Evolutionary conservation across 192 early-diverging fungal species (phyloP).

Genomic region (Entomortierella lignicola): DNA sequence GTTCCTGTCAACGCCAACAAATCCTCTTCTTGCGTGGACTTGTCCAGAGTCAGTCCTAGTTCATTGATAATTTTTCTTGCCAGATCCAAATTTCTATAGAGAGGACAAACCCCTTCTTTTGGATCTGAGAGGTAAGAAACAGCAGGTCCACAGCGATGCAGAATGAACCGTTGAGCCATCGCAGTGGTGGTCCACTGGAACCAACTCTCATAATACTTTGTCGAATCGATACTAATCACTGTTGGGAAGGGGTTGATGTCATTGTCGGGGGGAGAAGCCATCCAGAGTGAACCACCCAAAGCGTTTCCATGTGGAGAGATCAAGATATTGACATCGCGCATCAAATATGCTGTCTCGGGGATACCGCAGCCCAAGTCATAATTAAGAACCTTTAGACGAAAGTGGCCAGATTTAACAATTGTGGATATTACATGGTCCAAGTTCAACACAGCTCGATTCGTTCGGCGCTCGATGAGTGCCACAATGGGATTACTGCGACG

Average conservation of each 20-base stretch:
- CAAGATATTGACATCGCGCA: slow-evolving; percentile 35
- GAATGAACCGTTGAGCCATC: slow-evolving; percentile 11
- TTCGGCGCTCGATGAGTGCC: background rate
- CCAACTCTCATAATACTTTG: slow-evolving; percentile 18
- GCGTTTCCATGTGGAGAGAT: slow-evolving; percentile 24
- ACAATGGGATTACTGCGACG: background rate
- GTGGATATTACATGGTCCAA: background rate
- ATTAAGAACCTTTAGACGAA: slow-evolving; percentile 16
- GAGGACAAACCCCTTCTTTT: background rate
- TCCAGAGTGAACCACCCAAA: slow-evolving; percentile 15
- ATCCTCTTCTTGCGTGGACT: background rate
- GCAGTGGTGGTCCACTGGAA: slow-evolving; percentile 11
- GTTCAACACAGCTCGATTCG: background rate
- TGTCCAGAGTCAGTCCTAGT: background rate
- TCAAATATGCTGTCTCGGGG: slow-evolving; percentile 25
- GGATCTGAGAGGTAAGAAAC: background rate
- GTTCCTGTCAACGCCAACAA: background rate
- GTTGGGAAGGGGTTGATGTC: background rate
- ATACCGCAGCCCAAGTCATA: slow-evolving; percentile 30
- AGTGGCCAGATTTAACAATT: background rate
- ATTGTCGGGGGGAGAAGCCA: slow-evolving; percentile 1
- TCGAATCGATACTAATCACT: slow-evolving; percentile 14
- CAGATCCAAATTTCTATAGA: slow-evolving; percentile 1
- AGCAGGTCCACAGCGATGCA: slow-evolving; percentile 5
- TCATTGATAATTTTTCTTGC: background rate